These are phyloP conservation scores for Pleurotus sapidus DNA, from an alignment of 768 basidiomycete species.

Conservation along the genomic window DNA sequence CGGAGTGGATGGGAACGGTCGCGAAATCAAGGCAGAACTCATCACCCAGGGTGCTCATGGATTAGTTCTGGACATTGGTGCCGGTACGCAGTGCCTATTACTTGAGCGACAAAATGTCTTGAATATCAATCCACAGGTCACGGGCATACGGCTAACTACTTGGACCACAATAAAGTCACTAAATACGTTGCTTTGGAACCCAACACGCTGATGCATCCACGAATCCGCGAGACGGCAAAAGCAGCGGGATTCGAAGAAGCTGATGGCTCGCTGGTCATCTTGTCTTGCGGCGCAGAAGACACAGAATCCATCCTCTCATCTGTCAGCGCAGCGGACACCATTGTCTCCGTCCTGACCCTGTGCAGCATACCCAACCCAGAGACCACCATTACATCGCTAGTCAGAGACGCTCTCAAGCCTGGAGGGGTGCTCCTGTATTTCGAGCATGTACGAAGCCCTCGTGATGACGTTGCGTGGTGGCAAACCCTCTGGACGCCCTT, in stretches of 20 bases:
- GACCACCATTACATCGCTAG: constrained; percentile 41
- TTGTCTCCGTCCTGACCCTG: constrained; percentile 63
- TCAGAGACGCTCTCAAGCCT: constrained; percentile 52
- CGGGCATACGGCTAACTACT: constrained; percentile 62
- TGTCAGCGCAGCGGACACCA: constrained; percentile 46
- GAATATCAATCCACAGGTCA: constrained; percentile 37
- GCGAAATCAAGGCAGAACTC: constrained; percentile 39
- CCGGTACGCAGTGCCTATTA: constrained; percentile 37
- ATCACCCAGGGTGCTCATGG: constrained; percentile 56
- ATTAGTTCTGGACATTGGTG: constrained; percentile 65
- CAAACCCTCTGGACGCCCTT: constrained; percentile 72
- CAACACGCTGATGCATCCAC: constrained; percentile 58
- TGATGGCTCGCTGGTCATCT: constrained; percentile 52
- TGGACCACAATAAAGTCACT: constrained; percentile 50
- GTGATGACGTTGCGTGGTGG: constrained; percentile 62
- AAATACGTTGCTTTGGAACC: constrained; percentile 75
- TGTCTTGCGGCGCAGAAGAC: constrained; percentile 65
- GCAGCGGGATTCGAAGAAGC: constrained; percentile 50
- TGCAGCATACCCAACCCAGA: constrained; percentile 63
- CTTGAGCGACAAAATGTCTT: constrained; percentile 5
- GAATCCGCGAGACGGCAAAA: constrained; percentile 47
- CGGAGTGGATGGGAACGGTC: constrained; percentile 40
- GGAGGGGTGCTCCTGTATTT: constrained; percentile 66
- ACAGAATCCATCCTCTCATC: constrained; percentile 40
- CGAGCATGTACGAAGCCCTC: constrained; percentile 64